Conservation (phyloP, 2,329 filamentous ascomycete species). For the Hypoxylon sp. region DNA sequence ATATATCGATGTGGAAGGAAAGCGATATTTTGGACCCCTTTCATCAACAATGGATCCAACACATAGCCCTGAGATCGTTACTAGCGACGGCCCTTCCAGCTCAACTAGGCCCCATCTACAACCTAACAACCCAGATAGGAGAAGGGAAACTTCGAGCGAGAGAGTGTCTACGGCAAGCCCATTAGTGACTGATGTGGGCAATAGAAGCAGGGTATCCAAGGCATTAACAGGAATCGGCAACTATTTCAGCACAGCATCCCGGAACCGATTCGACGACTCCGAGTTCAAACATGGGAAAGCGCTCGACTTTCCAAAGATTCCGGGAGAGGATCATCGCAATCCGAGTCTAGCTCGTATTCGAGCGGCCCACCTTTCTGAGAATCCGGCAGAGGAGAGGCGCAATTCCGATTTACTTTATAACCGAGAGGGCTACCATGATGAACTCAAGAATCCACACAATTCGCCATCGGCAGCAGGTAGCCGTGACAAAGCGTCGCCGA, state of each 20-base stretch:
- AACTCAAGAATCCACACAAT: too few relatives aligned
- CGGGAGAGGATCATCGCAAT: slow-evolving; percentile 64
- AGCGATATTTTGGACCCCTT: too few relatives aligned
- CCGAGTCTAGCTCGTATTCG: slow-evolving; percentile 53
- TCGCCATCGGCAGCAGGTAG: too few relatives aligned
- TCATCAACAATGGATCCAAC: too few relatives aligned
- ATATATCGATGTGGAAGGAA: too few relatives aligned
- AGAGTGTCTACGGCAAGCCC: slow-evolving; percentile 7
- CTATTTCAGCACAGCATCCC: slow-evolving; percentile 60
- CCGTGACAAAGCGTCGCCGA: too few relatives aligned
- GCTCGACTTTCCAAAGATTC: slow-evolving; percentile 66
- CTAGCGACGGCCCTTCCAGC: too few relatives aligned
- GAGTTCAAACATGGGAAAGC: slow-evolving; percentile 61
- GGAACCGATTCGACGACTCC: slow-evolving; percentile 61
- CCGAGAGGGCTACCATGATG: too few relatives aligned
- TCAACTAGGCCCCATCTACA: too few relatives aligned
- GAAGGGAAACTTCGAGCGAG: slow-evolving; percentile 20
- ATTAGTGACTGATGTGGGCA: slow-evolving; percentile 43
- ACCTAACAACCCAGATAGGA: slow-evolving; percentile 19
- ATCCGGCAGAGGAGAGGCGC: too few relatives aligned
- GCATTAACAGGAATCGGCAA: slow-evolving; percentile 57
- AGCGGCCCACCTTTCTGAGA: slow-evolving; percentile 56
- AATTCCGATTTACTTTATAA: too few relatives aligned
- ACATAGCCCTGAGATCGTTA: too few relatives aligned
- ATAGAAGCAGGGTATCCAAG: slow-evolving; percentile 58